Base-by-base conservation (phyloP, 2,329 filamentous ascomycete species). In the Ophiostoma populinum region DNA sequence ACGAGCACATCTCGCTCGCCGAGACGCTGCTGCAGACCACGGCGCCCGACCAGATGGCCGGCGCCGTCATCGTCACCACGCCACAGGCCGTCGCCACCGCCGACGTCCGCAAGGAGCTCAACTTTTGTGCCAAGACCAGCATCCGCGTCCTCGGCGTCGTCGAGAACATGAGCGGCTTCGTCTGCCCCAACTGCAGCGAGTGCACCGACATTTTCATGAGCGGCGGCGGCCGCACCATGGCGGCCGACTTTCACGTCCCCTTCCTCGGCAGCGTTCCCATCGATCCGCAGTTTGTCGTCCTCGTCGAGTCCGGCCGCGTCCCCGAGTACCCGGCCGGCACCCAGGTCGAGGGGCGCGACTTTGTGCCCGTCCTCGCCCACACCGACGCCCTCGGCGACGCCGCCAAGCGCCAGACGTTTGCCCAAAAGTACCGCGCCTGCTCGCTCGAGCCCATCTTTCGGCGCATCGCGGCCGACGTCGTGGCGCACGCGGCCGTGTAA, bases 101-200 rank as follows among this genome's bases (percentile, higher is more conserved):
- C 1, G 90, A 98, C 51, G 90, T 98, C 24, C 77, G 82, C 49
- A 94, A 93, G 52, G 86, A 93, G 55, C 67, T 93, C 43, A 93
- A 93, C 53, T 93, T 94, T 51, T 94, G 86, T 57, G 63, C 63
- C 34, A 93, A 93, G 59, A 87, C 81, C 2, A 69, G 71, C 20
- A 75, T 93, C 32, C 63, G 67, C 2, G 73, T 92, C 24, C 62
- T 95, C 9, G 90, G 90, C 0, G 86, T 98, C 1, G 70, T 98
- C 30, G 90, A 98, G 59, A 98, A 98, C 53, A 95, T 98, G 90
- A 78, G 76, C 45, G 82, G 82, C 3, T 92, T 81, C 47, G 79
- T 90, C n/a, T 90, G 81, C 50, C 74, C 74, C 6, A 70, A 77
- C 49, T 80, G 75, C 54, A 70, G 69, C 33, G 85, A 94, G 53